A percentile compares a stretch with the other conserved stretches of the same genome.
phyloP scores from a whole-genome alignment of 257 asterid genomes.

The Osmanthus fragrans region DNA sequence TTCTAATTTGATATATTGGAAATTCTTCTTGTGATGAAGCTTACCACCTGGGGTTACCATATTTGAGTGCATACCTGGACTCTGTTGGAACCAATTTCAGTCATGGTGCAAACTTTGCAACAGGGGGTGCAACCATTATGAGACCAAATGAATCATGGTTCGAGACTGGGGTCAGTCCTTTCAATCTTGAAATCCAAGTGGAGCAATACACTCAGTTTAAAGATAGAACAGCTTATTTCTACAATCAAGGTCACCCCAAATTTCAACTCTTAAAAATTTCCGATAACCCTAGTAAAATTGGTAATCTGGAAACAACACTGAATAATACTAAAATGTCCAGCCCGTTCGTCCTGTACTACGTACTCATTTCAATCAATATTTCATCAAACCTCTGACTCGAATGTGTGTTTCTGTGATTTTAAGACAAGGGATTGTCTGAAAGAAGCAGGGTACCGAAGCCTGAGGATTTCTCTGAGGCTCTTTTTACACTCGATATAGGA shows the following conservation, averaged over 20 bases:
- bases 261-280: background rate
- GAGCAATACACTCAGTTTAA: conserved; percentile 59
- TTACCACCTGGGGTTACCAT: conserved; percentile 50
- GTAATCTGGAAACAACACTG: too few relatives aligned
- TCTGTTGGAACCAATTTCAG: conserved; percentile 51
- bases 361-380: background rate
- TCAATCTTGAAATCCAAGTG: conserved; percentile 64
- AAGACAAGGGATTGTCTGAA: conserved; percentile 26
- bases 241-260: conserved; percentile 35
- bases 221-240: conserved; percentile 39
- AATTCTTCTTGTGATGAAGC: conserved; percentile 36
- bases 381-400: background rate
- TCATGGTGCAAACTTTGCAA: conserved; percentile 78
- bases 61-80: conserved; percentile 64
- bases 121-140: conserved; percentile 70
- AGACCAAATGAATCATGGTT: conserved; percentile 53
- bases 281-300: too few relatives aligned
- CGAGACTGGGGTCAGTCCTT: conserved; percentile 54
- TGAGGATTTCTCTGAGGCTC: conserved; percentile 48
- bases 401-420: background rate
- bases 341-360: background rate
- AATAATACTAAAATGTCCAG: too few relatives aligned
- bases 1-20: background rate
- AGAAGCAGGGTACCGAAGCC: conserved; percentile 49
- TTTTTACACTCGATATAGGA: conserved; percentile 61